Base-by-base conservation (phyloP, 129 eudicot genomes). In the Flaveria brownii region DNA sequence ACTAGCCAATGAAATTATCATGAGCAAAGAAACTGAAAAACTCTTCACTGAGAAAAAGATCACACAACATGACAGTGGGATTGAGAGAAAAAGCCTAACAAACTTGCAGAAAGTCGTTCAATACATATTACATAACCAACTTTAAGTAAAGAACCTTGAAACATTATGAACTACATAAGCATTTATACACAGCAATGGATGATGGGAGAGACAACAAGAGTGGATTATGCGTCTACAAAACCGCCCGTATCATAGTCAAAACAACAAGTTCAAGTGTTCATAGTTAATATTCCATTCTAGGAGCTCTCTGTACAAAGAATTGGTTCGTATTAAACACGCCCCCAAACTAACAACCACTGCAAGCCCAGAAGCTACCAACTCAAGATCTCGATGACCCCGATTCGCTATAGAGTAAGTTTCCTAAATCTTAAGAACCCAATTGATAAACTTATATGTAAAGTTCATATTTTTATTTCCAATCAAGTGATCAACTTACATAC, bases 311-410 rank as follows among this genome's bases (percentile, higher is more conserved):
- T 13, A 9, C 12, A 4, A 11, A 49, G 4, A 50, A 50, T 50
- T 15, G 56, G 56, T 50, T 14, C 7, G 8, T 14, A 50, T 14
- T 13, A 4, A 49, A 49, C 13, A 2, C 15, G 15, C 51, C 51
- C 51, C 54, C 15, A 46, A 46, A 46, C 13, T 14, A 7, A 43
- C 11, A 10, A 9, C 11, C 51, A 12, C 51, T 46, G 4, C 0
- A 55, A 18, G 20, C 56, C 41, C 52, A 36, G 67, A 54, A 72
- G 77, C 62, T 33, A 7, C 76, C n/a, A 64, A 52, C 50, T 30
- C 54, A 72, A 52, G 17, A 72, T 33, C 55, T 72, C 18, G 20
- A 54, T 72, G 50, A 33, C 36, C 55, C 51, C 57, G 13, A 72
- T 36, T 12, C 18, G 77, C 51, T 18, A 72, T 72, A 2, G 12